Evolutionary conservation across 352 stramenopile genomes (phyloP).

Genomic region (Phytophthora ramorum): DNA sequence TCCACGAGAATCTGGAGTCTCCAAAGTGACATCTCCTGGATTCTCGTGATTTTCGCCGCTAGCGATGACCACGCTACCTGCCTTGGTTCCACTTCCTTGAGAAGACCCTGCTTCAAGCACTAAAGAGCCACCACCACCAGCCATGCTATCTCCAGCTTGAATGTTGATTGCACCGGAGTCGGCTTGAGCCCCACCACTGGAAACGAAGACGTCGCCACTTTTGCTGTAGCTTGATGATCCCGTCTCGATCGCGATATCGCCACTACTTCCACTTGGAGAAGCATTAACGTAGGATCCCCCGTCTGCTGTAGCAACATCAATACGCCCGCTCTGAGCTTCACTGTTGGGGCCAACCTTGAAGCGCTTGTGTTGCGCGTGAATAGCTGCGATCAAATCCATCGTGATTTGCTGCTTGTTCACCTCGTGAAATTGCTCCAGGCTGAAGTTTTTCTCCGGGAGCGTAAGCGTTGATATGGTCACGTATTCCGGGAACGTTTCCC

Average conservation of each 20-base stretch:
- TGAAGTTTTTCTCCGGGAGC: constrained; percentile 90
- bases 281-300: constrained; percentile 48
- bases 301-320: constrained; percentile 58
- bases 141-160: constrained; percentile 36
- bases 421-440: constrained; percentile 92
- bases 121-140: constrained; percentile 45
- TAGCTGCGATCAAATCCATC: constrained; percentile 90
- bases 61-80: constrained; percentile 41
- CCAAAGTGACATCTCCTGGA: constrained; percentile 30
- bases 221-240: constrained; percentile 39
- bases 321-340: constrained; percentile 44
- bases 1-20: constrained; percentile 35
- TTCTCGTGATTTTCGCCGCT: constrained; percentile 33
- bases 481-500: constrained; percentile 93
- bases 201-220: constrained; percentile 44
- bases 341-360: constrained; percentile 69
- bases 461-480: constrained; percentile 87
- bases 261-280: constrained; percentile 37
- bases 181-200: constrained; percentile 31
- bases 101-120: constrained; percentile 50
- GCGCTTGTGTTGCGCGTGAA: constrained; percentile 85
- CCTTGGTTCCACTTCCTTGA: constrained; percentile 20
- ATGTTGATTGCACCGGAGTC: constrained; percentile 40
- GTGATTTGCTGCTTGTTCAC: constrained; percentile 94
- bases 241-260: constrained; percentile 44